phyloP scores from a whole-genome alignment of 2,329 filamentous ascomycete species.

The Phaeophleospora eucalypticola region DNA sequence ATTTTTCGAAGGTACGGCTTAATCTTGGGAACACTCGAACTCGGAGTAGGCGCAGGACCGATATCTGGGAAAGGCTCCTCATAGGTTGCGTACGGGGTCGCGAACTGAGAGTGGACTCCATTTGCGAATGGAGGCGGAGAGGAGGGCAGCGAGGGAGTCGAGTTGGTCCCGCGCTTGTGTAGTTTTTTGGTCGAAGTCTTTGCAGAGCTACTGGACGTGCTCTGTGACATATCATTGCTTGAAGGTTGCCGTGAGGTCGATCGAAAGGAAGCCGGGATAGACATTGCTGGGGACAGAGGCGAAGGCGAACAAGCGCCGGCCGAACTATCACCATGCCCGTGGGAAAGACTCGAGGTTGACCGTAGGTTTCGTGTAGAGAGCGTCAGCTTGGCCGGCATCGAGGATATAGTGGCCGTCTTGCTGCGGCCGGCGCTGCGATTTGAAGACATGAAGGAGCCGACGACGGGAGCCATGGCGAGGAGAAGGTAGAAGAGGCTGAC shows the following conservation, averaged over 20 bases:
- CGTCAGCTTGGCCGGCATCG: constrained; percentile 11
- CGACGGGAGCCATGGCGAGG: constrained; percentile 5
- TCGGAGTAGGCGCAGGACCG: constrained; percentile 10
- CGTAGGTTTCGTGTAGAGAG: constrained; percentile 14
- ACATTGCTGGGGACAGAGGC: constrained; percentile 11
- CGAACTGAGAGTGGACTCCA: constrained; percentile 21
- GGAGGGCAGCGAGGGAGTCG: constrained; percentile 24
- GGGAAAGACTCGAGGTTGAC: constrained; percentile 10
- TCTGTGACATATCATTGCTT: constrained; percentile 6
- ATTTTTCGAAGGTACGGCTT: constrained; percentile 55
- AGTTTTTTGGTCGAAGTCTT: constrained; percentile 23
- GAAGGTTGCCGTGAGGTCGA: constrained; percentile 4
- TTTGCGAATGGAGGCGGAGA: constrained; percentile 23
- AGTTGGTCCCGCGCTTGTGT: constrained; percentile 29
- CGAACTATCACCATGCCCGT: constrained; percentile 3
- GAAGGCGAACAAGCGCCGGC: constrained; percentile 1
- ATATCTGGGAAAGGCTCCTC: constrained; percentile 22
- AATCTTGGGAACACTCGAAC: constrained; percentile 40
- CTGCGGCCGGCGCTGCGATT: constrained; percentile 20
- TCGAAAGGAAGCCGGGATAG: constrained; percentile 2
- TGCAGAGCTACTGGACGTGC: not conserved
- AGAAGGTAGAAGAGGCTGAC: not conserved
- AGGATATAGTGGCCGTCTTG: constrained; percentile 9
- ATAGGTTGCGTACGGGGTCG: constrained; percentile 30
- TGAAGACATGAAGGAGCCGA: constrained; percentile 1